Conservation (phyloP, 768 basidiomycete genomes). For the Suillus brevipes region DNA sequence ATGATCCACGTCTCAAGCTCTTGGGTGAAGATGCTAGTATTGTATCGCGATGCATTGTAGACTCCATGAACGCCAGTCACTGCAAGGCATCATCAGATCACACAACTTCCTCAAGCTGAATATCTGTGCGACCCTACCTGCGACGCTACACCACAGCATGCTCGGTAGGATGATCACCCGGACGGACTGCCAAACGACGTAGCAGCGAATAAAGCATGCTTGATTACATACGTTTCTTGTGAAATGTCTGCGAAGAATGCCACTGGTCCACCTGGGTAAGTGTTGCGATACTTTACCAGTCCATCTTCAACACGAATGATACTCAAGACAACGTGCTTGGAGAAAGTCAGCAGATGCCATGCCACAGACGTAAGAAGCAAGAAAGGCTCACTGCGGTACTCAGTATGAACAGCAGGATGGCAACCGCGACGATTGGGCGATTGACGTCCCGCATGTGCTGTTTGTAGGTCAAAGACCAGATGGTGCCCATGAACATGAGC, state of each 20-base stretch:
- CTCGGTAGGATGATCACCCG: neutral
- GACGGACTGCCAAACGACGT: neutral
- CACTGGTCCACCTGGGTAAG: neutral
- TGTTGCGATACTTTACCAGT: neutral
- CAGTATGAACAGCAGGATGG: slow-evolving; percentile 20
- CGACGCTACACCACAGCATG: neutral
- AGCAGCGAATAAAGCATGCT: neutral
- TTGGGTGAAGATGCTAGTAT: neutral
- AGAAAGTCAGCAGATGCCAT: neutral
- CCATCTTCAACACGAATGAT: neutral
- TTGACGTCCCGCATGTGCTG: slow-evolving; percentile 6
- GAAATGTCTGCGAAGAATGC: neutral
- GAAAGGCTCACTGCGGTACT: slow-evolving; percentile 19
- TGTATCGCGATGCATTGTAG: neutral
- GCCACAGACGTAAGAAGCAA: neutral
- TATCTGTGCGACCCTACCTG: neutral
- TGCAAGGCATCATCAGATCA: neutral
- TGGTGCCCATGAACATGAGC: neutral
- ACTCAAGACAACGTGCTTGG: neutral
- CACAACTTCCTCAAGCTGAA: neutral
- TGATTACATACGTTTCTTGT: neutral
- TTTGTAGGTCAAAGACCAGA: neutral
- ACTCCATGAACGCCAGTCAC: neutral
- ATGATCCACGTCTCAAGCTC: neutral
- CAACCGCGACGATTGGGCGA: slow-evolving; percentile 14